phyloP scores from a whole-genome alignment of 345 rosid species.

The Syzygium grande region DNA sequence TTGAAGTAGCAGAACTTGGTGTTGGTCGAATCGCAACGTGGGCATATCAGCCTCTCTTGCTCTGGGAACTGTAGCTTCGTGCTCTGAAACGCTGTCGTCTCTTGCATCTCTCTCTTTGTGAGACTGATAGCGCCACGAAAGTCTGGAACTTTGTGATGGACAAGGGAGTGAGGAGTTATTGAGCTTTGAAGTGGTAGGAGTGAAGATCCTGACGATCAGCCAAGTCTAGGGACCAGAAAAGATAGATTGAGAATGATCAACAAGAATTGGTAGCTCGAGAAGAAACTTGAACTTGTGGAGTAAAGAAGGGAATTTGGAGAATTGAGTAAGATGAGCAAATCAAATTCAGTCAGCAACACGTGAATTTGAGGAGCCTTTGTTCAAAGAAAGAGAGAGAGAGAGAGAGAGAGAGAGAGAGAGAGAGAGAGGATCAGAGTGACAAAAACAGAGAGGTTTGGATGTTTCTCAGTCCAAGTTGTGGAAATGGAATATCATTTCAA shows the following conservation, averaged over 20 bases:
- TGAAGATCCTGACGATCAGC: not conserved
- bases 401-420: not conserved
- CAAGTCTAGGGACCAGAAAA: not conserved
- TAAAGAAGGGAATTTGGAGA: not conserved
- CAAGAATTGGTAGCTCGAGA: not conserved
- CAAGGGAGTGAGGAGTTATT: not conserved
- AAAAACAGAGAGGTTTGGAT: not conserved
- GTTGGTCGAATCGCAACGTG: conserved; percentile 28
- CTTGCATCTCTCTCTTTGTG: conserved; percentile 3
- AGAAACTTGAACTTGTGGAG: not conserved
- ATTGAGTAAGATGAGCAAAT: not conserved
- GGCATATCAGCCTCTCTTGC: conserved; percentile 51
- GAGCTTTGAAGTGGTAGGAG: not conserved
- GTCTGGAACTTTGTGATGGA: not conserved
- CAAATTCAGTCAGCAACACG: not conserved
- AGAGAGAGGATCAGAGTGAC: not conserved
- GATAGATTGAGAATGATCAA: not conserved
- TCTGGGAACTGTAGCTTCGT: conserved; percentile 55
- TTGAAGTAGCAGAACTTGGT: conserved; percentile 97
- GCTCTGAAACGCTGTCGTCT: conserved; percentile 19
- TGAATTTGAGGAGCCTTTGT: not conserved
- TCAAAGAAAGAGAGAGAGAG: not conserved
- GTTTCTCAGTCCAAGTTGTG: not conserved
- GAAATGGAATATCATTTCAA: not conserved
- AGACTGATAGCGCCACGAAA: not conserved